Percentiles rank a stretch among this genome's conserved stretches.
These are phyloP conservation scores for Leccinum obscurum DNA, from an alignment of 768 basidiomycete species.

Conservation along the genomic window DNA sequence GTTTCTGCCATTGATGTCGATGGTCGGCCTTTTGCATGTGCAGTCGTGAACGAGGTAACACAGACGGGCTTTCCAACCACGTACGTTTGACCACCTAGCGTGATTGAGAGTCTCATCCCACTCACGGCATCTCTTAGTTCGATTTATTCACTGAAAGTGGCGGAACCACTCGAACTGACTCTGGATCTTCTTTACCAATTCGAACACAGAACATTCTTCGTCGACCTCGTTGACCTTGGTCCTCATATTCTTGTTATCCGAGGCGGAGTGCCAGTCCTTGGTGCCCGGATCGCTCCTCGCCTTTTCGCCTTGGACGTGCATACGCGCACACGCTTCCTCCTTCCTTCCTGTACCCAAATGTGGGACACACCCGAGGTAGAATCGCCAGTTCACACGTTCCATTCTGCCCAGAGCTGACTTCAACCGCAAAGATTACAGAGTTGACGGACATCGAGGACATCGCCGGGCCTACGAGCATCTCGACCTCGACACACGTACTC, in stretches of 20 bases:
- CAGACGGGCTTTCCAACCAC: background rate
- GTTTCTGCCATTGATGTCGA: slow-evolving; percentile 13
- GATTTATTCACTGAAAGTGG: slow-evolving; percentile 10
- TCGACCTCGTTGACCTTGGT: slow-evolving; percentile 12
- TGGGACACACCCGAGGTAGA: slow-evolving; percentile 6
- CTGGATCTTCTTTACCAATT: slow-evolving; percentile 18
- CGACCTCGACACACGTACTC: slow-evolving; percentile 24
- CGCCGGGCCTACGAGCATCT: slow-evolving; percentile 4
- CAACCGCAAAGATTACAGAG: slow-evolving; percentile 1
- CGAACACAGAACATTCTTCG: background rate
- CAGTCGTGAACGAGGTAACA: slow-evolving; percentile 7
- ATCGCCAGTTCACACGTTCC: background rate
- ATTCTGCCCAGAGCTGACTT: background rate
- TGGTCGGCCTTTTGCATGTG: slow-evolving; percentile 20
- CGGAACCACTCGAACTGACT: background rate
- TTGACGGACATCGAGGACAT: background rate
- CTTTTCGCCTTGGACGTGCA: slow-evolving; percentile 20
- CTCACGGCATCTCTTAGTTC: slow-evolving; percentile 9
- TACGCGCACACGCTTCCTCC: slow-evolving; percentile 3
- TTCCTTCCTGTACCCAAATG: background rate
- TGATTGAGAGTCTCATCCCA: background rate
- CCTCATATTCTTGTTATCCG: slow-evolving; percentile 16
- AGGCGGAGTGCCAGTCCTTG: background rate
- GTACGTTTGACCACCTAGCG: background rate
- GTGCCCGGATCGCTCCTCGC: background rate